phyloP scores from a whole-genome alignment of 169 alveolate species.

The Plasmodium knowlesi region DNA sequence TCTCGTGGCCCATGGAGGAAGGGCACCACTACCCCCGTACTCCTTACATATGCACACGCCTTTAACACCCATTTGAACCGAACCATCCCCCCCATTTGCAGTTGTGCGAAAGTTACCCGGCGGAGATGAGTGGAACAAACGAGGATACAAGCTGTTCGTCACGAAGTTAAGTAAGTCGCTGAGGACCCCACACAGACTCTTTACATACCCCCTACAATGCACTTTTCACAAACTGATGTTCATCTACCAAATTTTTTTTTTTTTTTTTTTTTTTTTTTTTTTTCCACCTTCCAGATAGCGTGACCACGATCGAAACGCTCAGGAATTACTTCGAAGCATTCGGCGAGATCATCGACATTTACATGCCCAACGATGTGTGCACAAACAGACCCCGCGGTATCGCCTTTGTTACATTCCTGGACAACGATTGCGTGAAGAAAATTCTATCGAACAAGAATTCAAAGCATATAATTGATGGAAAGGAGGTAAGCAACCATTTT shows the following conservation, averaged over 20 bases:
- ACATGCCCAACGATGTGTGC: slow-evolving; percentile 68
- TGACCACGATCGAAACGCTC: slow-evolving; percentile 43
- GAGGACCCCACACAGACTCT: background rate
- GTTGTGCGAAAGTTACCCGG: slow-evolving; percentile 46
- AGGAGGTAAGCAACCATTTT: slow-evolving; percentile 24
- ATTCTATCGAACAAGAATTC: slow-evolving; percentile 30
- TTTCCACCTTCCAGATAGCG: slow-evolving; percentile 27
- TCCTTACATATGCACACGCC: background rate
- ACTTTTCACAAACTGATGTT: background rate
- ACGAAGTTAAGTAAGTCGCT: slow-evolving; percentile 43
- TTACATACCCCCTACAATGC: background rate
- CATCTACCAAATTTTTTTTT: background rate
- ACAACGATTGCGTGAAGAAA: slow-evolving; percentile 57
- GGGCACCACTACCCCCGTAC: background rate
- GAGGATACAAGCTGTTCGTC: slow-evolving; percentile 55
- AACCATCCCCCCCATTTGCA: background rate
- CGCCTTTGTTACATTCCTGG: slow-evolving; percentile 60
- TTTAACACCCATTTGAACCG: background rate
- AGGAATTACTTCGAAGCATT: slow-evolving; percentile 40
- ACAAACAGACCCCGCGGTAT: slow-evolving; percentile 59
- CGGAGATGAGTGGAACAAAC: slow-evolving; percentile 68
- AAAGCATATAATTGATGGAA: slow-evolving; percentile 61
- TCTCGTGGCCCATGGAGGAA: background rate
- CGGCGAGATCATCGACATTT: slow-evolving; percentile 67
- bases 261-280: background rate